phyloP scores from a whole-genome alignment of 2,329 filamentous ascomycete genomes.

The Epichloe elymi region DNA sequence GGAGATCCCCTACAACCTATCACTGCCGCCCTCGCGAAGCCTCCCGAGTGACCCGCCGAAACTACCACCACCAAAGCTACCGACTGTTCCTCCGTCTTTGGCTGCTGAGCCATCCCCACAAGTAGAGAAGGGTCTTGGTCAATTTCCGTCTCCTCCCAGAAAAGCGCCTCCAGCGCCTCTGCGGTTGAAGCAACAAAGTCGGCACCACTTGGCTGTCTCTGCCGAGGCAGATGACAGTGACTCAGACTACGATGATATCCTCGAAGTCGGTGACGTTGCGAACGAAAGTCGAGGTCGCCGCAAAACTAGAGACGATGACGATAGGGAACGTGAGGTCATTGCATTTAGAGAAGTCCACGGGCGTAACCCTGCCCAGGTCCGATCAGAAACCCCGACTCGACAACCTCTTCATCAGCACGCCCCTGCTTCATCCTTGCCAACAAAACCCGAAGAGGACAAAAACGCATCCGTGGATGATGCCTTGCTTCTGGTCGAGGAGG shows the following conservation, averaged over 20 bases:
- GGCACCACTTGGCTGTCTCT: conserved; percentile 11
- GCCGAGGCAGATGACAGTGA: conserved; percentile 54
- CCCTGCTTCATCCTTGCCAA: not conserved
- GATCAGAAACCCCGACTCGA: not conserved
- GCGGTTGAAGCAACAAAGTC: conserved; percentile 38
- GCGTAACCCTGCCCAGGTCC: conserved; percentile 56
- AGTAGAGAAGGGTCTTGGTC: conserved; percentile 30
- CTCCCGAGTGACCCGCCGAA: conserved; percentile 38
- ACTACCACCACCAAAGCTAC: conserved; percentile 38
- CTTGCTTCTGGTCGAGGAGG: conserved; percentile 29
- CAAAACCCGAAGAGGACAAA: not conserved
- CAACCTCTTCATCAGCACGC: not conserved
- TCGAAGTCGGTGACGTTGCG: conserved; percentile 54
- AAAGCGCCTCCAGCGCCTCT: conserved; percentile 80
- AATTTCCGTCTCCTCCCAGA: conserved; percentile 51
- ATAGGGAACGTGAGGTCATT: conserved; percentile 60
- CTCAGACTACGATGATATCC: conserved; percentile 70
- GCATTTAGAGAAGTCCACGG: conserved; percentile 54
- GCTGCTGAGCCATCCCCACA: conserved; percentile 30
- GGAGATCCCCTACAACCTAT: conserved; percentile 37
- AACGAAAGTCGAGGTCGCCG: conserved; percentile 57
- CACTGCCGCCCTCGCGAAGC: conserved; percentile 43
- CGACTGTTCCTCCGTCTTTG: conserved; percentile 25
- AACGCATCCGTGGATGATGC: conserved; percentile 39
- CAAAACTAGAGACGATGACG: conserved; percentile 79